phyloP scores from a whole-genome alignment of 2,329 filamentous ascomycete genomes.

The Colletotrichum sp. region DNA sequence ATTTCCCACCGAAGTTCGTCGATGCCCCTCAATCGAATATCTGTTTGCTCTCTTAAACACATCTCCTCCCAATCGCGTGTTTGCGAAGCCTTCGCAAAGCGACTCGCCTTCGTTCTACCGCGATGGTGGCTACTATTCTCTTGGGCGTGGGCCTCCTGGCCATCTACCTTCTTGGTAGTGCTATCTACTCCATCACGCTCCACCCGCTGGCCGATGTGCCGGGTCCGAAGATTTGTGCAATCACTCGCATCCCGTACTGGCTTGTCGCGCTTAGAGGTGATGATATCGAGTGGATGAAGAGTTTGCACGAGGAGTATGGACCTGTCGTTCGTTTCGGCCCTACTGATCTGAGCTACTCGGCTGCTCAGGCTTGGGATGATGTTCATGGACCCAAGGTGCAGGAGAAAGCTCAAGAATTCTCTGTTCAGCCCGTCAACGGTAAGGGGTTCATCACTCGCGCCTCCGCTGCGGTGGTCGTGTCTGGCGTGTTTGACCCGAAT shows the following conservation, averaged over 20 bases:
- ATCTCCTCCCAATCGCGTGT: background rate
- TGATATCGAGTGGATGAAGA: conserved; percentile 25
- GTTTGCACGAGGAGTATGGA: conserved; percentile 25
- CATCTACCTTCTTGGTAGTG: conserved; percentile 6
- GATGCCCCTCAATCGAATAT: background rate
- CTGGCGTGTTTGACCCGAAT: fast-evolving
- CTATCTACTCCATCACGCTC: conserved; percentile 25
- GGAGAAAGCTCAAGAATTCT: conserved; percentile 22
- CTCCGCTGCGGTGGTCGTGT: fast-evolving
- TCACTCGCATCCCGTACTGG: conserved; percentile 29
- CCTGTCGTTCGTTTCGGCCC: conserved; percentile 25
- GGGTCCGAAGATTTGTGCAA: conserved; percentile 22
- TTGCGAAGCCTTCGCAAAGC: background rate
- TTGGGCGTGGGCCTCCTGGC: background rate
- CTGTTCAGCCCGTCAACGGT: conserved; percentile 23
- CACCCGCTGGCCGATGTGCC: conserved; percentile 27
- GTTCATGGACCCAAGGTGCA: conserved; percentile 20
- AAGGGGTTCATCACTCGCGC: background rate
- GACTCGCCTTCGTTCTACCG: background rate
- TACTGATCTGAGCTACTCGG: conserved; percentile 25
- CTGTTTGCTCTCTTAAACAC: background rate
- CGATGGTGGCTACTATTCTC: background rate
- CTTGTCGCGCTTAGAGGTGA: conserved; percentile 18
- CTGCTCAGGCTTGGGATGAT: conserved; percentile 24
- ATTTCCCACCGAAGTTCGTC: background rate